Evolutionary conservation across 2,329 filamentous ascomycete species (phyloP).

Genomic region (Fusarium domesticum): DNA sequence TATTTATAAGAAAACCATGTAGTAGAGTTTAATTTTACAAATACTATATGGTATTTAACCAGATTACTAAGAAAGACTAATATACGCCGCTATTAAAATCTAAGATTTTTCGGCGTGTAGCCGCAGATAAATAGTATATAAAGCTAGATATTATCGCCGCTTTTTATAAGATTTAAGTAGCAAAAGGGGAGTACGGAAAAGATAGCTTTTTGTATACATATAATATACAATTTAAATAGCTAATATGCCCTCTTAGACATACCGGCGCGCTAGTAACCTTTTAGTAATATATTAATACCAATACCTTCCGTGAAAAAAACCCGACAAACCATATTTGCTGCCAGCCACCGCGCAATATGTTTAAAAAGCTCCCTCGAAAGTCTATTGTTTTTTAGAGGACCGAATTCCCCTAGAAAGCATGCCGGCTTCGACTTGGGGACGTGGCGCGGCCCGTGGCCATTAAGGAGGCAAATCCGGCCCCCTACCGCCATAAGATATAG

Average conservation of each 20-base stretch:
- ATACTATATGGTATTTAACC: neutral
- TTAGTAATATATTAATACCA: slow-evolving; percentile 1
- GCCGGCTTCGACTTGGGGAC: too few species aligned
- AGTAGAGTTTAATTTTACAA: neutral
- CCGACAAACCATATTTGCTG: neutral
- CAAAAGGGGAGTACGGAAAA: neutral
- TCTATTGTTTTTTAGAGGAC: too few species aligned
- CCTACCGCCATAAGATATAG: too few species aligned
- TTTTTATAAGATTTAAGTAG: neutral
- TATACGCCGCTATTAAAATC: neutral
- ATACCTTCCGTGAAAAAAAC: neutral
- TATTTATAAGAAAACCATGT: neutral
- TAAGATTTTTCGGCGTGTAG: neutral
- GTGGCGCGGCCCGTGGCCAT: too few species aligned
- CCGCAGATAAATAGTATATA: neutral
- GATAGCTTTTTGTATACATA: neutral
- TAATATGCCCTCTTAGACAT: neutral
- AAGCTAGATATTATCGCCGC: neutral
- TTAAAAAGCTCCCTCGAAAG: too few species aligned
- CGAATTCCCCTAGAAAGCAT: too few species aligned
- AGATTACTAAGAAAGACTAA: neutral
- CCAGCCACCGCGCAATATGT: too few species aligned
- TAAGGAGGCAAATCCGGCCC: too few species aligned
- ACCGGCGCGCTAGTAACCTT: neutral
- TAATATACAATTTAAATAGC: neutral